These are phyloP conservation scores for Sorghum bicolor DNA, from an alignment of 176 grass and related monocot genomes.

Conservation along the genomic window DNA sequence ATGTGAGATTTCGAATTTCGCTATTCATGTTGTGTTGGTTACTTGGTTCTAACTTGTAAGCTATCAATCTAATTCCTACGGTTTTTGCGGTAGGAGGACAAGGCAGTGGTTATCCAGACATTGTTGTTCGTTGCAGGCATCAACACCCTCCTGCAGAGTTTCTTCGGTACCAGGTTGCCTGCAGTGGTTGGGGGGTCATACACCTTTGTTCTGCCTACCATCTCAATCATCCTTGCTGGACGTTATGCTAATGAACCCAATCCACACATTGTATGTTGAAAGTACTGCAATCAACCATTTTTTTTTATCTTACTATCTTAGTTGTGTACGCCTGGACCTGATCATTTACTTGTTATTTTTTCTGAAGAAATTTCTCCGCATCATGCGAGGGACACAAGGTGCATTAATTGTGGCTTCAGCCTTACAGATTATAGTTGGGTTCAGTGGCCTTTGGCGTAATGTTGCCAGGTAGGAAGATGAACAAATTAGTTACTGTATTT, in stretches of 20 bases:
- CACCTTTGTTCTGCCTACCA: slow-evolving; percentile 92
- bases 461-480: slow-evolving; percentile 67
- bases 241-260: slow-evolving; percentile 77
- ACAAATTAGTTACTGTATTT: slow-evolving; percentile 2
- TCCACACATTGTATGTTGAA: slow-evolving; percentile 59
- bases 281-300: not conserved
- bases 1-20: slow-evolving; percentile 53
- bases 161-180: slow-evolving; percentile 89
- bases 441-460: slow-evolving; percentile 98
- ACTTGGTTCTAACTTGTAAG: not conserved
- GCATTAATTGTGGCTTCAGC: slow-evolving; percentile 93
- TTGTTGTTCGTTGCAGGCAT: slow-evolving; percentile 89
- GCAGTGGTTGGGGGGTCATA: slow-evolving; percentile 90
- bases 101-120: slow-evolving; percentile 90
- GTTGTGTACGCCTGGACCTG: slow-evolving; percentile 25
- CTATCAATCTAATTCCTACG: not conserved
- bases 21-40: not conserved
- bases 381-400: slow-evolving; percentile 97
- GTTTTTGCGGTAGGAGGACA: slow-evolving; percentile 65
- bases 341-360: slow-evolving; percentile 18
- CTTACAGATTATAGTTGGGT: slow-evolving; percentile 94
- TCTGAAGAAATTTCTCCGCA: slow-evolving; percentile 83
- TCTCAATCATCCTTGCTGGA: slow-evolving; percentile 88
- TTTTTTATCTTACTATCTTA: slow-evolving; percentile 1
- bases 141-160: slow-evolving; percentile 92